Evolutionary conservation across 139 green algal genomes (phyloP).

Genomic region (Ostreobium quekettii): DNA sequence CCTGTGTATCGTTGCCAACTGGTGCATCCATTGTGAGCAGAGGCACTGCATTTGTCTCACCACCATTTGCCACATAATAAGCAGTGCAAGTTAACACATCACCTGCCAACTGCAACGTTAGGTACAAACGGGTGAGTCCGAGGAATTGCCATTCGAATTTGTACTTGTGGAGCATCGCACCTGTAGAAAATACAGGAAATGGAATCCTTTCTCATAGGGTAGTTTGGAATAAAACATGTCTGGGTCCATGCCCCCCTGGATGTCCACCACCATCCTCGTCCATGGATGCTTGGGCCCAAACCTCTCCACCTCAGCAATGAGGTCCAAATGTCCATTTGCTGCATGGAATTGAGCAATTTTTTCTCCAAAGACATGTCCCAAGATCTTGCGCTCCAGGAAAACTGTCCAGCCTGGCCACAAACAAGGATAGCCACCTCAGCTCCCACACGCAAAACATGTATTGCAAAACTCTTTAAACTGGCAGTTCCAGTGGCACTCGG

Average conservation of each 20-base stretch:
- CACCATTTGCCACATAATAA: no score
- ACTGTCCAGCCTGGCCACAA: constrained; percentile 49
- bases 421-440: neutral
- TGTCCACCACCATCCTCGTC: constrained; percentile 44
- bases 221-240: constrained; percentile 54
- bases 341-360: constrained; percentile 39
- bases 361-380: constrained; percentile 56
- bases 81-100: no score
- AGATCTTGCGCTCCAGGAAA: constrained; percentile 78
- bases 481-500: neutral
- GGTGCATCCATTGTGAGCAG: no score
- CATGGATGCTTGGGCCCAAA: constrained; percentile 42
- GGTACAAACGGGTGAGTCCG: no score
- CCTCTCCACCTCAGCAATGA: constrained; percentile 33
- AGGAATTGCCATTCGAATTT: no score
- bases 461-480: neutral
- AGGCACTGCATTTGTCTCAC: no score
- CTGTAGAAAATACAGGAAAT: constrained; percentile 78
- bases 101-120: no score
- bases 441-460: neutral
- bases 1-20: no score
- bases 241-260: constrained; percentile 61
- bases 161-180: constrained; percentile 21
- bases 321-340: constrained; percentile 28
- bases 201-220: constrained; percentile 81